Evolutionary conservation across 768 basidiomycete genomes (phyloP).

Genomic region (Artomyces pyxidatus): DNA sequence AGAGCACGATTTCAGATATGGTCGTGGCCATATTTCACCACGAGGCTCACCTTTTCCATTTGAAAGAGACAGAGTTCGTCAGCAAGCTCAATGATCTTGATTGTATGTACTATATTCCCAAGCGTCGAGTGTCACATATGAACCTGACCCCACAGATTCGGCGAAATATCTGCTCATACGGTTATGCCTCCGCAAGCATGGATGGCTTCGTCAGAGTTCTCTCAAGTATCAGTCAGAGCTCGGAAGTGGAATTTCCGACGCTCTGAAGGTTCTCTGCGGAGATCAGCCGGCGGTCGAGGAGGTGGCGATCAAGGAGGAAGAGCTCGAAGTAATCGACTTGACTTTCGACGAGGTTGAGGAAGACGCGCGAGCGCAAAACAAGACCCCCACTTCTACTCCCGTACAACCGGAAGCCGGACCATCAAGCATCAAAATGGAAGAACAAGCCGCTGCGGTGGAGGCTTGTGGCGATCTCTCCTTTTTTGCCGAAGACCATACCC

Average conservation of each 20-base stretch:
- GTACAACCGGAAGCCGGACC: constrained; percentile 4
- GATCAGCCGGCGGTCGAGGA: constrained; percentile 14
- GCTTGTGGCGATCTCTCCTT: constrained; percentile 14
- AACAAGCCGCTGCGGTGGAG: constrained; percentile 6
- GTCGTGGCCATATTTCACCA: constrained; percentile 39
- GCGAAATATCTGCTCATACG: constrained; percentile 57
- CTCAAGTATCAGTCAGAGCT: constrained; percentile 38
- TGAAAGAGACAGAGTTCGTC: constrained; percentile 39
- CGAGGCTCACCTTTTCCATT: constrained; percentile 45
- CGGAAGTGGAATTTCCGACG: constrained; percentile 30
- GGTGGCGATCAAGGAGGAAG: constrained; percentile 16
- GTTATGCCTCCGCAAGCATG: constrained; percentile 51
- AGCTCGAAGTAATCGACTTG: constrained; percentile 29
- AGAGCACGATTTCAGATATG: constrained; percentile 36
- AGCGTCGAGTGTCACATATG: neutral
- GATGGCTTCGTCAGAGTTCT: constrained; percentile 41
- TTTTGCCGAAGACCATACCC: constrained; percentile 33
- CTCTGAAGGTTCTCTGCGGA: constrained; percentile 34
- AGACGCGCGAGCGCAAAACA: too few species aligned
- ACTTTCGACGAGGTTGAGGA: constrained; percentile 29
- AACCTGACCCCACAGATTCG: constrained; percentile 29
- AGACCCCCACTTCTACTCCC: neutral
- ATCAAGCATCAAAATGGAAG: constrained; percentile 3
- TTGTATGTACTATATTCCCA: constrained; percentile 29
- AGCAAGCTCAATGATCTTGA: constrained; percentile 34